Conservation (phyloP, 2,329 filamentous ascomycete species). For the Drechslerella stenobrocha region DNA sequence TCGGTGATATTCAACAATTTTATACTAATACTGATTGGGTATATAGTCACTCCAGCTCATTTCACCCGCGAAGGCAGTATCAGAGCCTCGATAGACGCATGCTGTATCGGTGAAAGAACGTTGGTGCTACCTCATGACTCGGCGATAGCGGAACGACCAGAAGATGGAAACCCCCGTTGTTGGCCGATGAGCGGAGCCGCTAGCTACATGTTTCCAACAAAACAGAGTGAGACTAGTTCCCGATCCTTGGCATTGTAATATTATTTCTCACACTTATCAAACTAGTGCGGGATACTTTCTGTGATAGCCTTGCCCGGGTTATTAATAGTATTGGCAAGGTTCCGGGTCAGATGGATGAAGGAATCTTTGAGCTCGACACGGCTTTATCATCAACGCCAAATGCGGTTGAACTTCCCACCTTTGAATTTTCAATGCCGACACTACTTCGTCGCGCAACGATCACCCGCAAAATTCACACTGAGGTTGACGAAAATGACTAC, state of each 20-base stretch:
- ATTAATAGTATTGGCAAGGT: constrained; percentile 5
- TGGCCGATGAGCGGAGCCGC: constrained; percentile 30
- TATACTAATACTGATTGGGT: not conserved
- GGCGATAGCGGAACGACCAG: constrained; percentile 31
- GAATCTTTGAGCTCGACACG: constrained; percentile 39
- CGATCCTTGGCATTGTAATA: not conserved
- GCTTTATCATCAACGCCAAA: constrained; percentile 1
- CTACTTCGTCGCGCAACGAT: constrained; percentile 36
- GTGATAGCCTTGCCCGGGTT: constrained; percentile 23
- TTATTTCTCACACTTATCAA: not conserved
- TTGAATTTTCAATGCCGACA: constrained; percentile 44
- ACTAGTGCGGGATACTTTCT: constrained; percentile 32
- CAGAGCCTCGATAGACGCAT: constrained; percentile 31
- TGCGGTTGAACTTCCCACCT: constrained; percentile 33
- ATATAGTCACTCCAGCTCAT: constrained; percentile 21
- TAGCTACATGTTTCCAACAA: constrained; percentile 33
- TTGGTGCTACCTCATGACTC: constrained; percentile 30
- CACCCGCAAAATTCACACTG: constrained; percentile 14
- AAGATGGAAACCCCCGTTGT: constrained; percentile 24
- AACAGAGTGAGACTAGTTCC: constrained; percentile 20
- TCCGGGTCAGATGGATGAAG: constrained; percentile 21
- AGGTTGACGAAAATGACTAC: constrained; percentile 28
- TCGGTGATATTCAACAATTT: not conserved
- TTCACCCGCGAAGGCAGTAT: constrained; percentile 34
- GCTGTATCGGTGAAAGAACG: constrained; percentile 33